Evolutionary conservation across 139 green algal genomes (phyloP).

Genomic region (Tetradesmus lagerheimii): DNA sequence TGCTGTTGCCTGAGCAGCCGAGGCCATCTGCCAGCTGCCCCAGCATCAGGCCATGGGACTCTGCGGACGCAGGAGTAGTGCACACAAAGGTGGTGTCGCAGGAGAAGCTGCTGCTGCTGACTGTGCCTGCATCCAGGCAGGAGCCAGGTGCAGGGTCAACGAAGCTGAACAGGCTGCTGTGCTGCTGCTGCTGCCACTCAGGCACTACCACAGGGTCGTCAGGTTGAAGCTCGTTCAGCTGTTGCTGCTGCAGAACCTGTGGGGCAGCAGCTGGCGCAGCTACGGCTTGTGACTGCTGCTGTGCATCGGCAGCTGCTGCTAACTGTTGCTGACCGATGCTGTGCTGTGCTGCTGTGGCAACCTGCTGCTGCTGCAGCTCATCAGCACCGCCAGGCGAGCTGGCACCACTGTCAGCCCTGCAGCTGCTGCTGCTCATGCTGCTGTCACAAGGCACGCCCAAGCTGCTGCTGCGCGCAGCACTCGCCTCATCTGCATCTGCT

Average conservation of each 20-base stretch:
- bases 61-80: background rate
- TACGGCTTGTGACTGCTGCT: background rate
- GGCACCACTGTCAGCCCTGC: background rate
- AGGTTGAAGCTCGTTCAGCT: background rate
- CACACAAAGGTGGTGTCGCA: conserved; percentile 2
- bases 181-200: conserved; percentile 48
- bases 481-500: conserved; percentile 1
- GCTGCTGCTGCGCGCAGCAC: conserved; percentile 4
- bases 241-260: background rate
- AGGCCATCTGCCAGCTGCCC: background rate
- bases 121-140: background rate
- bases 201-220: background rate
- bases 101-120: conserved; percentile 32
- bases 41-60: background rate
- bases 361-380: background rate
- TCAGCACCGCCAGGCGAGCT: conserved; percentile 4
- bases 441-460: background rate
- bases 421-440: conserved; percentile 12
- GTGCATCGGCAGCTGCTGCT: background rate
- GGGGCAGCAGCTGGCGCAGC: background rate
- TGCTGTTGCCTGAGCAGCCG: background rate
- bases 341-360: background rate
- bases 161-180: conserved; percentile 34
- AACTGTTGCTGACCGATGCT: background rate
- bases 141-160: background rate